Conservation (phyloP, 2,329 filamentous ascomycete genomes). For the Aspergillus sojae region DNA sequence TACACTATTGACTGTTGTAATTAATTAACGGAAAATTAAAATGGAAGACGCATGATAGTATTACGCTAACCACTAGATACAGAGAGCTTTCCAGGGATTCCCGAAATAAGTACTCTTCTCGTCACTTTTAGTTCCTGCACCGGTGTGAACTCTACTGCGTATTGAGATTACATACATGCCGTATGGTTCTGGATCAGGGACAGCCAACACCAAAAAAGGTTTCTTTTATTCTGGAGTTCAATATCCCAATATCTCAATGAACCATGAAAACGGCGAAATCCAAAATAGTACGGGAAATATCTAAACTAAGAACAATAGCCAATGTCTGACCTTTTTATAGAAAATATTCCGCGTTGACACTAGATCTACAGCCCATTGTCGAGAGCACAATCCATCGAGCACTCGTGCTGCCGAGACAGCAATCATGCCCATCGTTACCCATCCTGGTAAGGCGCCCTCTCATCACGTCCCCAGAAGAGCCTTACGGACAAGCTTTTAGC, state of each 20-base stretch:
- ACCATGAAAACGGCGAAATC: not conserved
- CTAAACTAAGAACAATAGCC: not conserved
- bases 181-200: slow-evolving; percentile 5
- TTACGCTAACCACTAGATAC: not conserved
- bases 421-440: slow-evolving; percentile 19
- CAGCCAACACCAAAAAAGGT: not conserved
- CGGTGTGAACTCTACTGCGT: slow-evolving; percentile 15
- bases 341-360: not conserved
- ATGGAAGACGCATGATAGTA: not conserved
- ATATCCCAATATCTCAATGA: not conserved
- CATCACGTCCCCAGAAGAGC: slow-evolving; percentile 20
- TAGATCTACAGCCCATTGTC: slow-evolving; percentile 3
- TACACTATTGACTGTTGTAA: not conserved
- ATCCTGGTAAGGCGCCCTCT: slow-evolving; percentile 16
- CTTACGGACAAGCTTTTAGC: slow-evolving; percentile 29
- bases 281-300: not conserved
- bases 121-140: slow-evolving; percentile 16
- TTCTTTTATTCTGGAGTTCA: not conserved
- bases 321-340: slow-evolving; percentile 1
- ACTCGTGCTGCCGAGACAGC: not conserved
- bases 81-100: slow-evolving; percentile 14
- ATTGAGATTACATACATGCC: slow-evolving; percentile 10
- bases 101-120: slow-evolving; percentile 7
- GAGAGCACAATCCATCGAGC: not conserved
- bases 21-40: not conserved